A percentile compares a stretch with the other conserved stretches of the same genome.
Evolutionary conservation across 2,329 filamentous ascomycete species (phyloP).

Genomic region (Penicillium sclerotigenum): DNA sequence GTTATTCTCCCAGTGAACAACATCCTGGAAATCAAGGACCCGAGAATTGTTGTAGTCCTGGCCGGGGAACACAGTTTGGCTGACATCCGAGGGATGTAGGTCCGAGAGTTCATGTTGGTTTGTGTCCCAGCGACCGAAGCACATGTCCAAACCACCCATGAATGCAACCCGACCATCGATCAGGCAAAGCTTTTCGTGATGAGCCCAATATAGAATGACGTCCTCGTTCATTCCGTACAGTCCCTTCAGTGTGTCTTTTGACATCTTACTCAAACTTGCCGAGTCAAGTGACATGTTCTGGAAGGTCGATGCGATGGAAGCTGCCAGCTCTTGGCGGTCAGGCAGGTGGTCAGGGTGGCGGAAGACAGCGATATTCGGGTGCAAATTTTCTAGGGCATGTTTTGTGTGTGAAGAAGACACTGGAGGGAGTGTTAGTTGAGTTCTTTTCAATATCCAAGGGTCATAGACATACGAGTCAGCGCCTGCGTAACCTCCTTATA

Average conservation of each 20-base stretch:
- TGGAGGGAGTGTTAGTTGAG: conserved; percentile 25
- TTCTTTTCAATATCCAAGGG: conserved; percentile 6
- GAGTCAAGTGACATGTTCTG: conserved; percentile 56
- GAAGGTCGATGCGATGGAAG: conserved; percentile 55
- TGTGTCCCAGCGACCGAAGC: conserved; percentile 85
- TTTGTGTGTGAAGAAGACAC: conserved; percentile 73
- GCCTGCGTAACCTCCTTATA: conserved; percentile 88
- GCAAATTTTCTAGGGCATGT: conserved; percentile 69
- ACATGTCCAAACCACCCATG: conserved; percentile 88
- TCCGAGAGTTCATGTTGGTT: conserved; percentile 83
- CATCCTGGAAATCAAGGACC: conserved; percentile 76
- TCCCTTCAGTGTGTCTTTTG: conserved; percentile 69
- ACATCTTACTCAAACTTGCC: conserved; percentile 60
- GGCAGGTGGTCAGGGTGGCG: conserved; percentile 85
- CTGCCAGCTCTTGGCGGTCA: conserved; percentile 64
- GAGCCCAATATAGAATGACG: conserved; percentile 84
- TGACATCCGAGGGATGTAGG: conserved; percentile 72
- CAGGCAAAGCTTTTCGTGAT: conserved; percentile 86
- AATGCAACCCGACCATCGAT: conserved; percentile 77
- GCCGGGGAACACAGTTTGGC: conserved; percentile 76
- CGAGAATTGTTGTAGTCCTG: conserved; percentile 92
- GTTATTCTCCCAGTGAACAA: conserved; percentile 77
- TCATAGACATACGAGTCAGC: conserved; percentile 64
- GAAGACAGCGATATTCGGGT: conserved; percentile 84
- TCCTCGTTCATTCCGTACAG: conserved; percentile 80